Evolutionary conservation across 164 flowering plant genomes (phyloP).

Genomic region (Brasenia schreberi): DNA sequence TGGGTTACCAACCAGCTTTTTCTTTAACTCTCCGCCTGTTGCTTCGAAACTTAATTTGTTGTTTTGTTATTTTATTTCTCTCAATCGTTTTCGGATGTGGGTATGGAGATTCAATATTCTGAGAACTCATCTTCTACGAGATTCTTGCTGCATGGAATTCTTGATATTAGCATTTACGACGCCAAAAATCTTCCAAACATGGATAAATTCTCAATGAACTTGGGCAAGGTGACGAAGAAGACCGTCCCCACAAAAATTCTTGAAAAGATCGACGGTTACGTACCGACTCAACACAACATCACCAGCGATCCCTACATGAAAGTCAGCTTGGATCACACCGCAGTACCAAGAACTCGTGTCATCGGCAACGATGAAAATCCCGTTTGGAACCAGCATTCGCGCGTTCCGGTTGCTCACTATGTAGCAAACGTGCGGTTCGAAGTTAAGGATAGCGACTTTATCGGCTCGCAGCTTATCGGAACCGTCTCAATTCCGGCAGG

Average conservation of each 20-base stretch:
- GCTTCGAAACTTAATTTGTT: not conserved
- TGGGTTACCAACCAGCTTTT: not conserved
- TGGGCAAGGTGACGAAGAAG: constrained; percentile 51
- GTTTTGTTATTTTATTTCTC: too few relatives aligned
- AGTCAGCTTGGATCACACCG: constrained; percentile 41
- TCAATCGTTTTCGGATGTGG: not conserved
- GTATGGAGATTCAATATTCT: not conserved
- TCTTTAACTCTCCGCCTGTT: not conserved
- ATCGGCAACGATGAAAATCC: constrained; percentile 83
- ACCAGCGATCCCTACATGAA: constrained; percentile 97
- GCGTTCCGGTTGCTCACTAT: constrained; percentile 84
- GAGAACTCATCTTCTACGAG: constrained; percentile 39
- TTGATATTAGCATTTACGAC: constrained; percentile 65
- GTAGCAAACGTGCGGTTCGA: constrained; percentile 72
- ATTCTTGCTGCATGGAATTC: constrained; percentile 75
- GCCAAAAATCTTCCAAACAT: constrained; percentile 92
- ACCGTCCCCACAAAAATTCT: constrained; percentile 29
- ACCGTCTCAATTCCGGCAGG: constrained; percentile 63
- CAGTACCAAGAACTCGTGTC: constrained; percentile 79
- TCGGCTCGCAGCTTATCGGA: constrained; percentile 88
- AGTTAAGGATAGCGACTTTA: constrained; percentile 82
- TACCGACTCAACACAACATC: constrained; percentile 16
- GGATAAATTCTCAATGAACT: constrained; percentile 80
- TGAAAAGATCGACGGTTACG: constrained; percentile 44
- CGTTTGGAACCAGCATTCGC: constrained; percentile 79